A percentile compares a stretch with the other conserved stretches of the same genome.
phyloP scores from a whole-genome alignment of 2,329 filamentous ascomycete genomes.

The Hawksworthiomyces lignivorus region DNA sequence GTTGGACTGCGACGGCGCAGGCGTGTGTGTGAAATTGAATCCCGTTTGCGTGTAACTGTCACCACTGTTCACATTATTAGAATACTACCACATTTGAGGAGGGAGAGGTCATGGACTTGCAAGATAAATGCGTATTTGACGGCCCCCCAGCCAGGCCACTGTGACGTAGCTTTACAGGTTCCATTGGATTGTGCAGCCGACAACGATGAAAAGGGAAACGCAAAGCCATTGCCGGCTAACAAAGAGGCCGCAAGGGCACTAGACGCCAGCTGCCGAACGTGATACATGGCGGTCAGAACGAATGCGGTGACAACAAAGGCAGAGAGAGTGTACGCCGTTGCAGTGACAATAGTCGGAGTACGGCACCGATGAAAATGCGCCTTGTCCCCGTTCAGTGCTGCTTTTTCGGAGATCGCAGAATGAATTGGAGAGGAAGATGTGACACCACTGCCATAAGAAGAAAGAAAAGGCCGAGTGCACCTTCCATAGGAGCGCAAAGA shows the following conservation, averaged over 20 bases:
- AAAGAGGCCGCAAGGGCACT: neutral
- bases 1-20: conserved; percentile 43
- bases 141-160: conserved; percentile 10
- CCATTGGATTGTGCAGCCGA: neutral
- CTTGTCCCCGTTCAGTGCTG: too few species aligned
- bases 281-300: neutral
- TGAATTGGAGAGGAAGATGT: too few species aligned
- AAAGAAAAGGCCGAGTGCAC: too few species aligned
- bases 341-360: too few species aligned
- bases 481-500: too few species aligned
- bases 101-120: neutral
- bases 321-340: neutral
- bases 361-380: too few species aligned
- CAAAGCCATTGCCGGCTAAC: neutral
- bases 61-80: too few species aligned
- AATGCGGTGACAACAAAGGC: neutral
- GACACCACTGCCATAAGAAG: too few species aligned
- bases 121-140: conserved; percentile 12
- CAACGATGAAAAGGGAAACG: neutral
- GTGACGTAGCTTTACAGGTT: conserved; percentile 4
- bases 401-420: too few species aligned
- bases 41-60: conserved; percentile 26
- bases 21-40: conserved; percentile 39
- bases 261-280: neutral
- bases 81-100: neutral